These are phyloP conservation scores for Cytospora schulzeri DNA, from an alignment of 2,329 filamentous ascomycete genomes.

Conservation along the genomic window DNA sequence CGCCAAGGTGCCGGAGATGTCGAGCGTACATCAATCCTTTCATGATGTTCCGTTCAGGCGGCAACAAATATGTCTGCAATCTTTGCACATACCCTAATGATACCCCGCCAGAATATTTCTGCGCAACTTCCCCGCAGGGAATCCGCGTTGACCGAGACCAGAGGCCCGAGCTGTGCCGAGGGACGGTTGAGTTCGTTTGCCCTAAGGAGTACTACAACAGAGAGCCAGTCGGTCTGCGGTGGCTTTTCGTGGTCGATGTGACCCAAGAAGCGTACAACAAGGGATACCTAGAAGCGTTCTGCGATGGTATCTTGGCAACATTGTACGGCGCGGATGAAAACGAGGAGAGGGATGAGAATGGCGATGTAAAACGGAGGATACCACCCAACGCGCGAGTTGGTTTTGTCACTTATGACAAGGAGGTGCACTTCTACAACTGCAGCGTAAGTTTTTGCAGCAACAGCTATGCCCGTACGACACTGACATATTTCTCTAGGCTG, in stretches of 20 bases:
- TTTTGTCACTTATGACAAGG: constrained; percentile 94
- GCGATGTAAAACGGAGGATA: constrained; percentile 60
- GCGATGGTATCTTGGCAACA: constrained; percentile 81
- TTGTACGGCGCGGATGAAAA: constrained; percentile 72
- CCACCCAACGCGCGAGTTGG: constrained; percentile 84
- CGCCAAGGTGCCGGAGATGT: constrained; percentile 89
- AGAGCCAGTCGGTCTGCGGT: constrained; percentile 83
- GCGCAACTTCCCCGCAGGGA: constrained; percentile 84
- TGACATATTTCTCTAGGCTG: constrained; percentile 50
- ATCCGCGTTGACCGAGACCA: constrained; percentile 85
- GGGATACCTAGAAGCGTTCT: constrained; percentile 87
- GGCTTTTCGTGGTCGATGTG: constrained; percentile 91
- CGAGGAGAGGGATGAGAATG: constrained; percentile 53
- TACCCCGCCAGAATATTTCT: constrained; percentile 88
- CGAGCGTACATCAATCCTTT: constrained; percentile 98
- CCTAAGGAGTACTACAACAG: constrained; percentile 99
- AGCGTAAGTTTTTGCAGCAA: constrained; percentile 57
- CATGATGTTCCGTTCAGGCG: constrained; percentile 93
- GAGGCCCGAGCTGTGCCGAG: constrained; percentile 84
- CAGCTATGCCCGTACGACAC: neutral
- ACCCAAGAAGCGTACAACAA: constrained; percentile 89
- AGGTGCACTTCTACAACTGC: constrained; percentile 97
- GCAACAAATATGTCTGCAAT: constrained; percentile 97
- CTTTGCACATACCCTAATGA: constrained; percentile 98
- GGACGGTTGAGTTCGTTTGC: constrained; percentile 94